Conservation (phyloP, 805 yeast genomes). For the Barnettozyma botsteinii region DNA sequence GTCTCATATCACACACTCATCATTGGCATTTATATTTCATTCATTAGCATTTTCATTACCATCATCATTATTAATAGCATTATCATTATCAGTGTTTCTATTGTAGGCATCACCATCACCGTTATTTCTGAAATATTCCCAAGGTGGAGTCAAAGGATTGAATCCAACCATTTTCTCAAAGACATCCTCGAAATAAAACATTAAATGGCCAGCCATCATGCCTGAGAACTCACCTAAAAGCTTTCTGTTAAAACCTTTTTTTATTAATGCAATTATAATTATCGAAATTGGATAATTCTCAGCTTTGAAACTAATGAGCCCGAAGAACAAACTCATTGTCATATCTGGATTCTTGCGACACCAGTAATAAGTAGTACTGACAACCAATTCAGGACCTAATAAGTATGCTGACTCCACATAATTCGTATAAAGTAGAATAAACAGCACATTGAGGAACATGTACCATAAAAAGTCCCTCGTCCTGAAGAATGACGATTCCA, state of each 20-base stretch:
- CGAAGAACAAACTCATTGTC: slow-evolving; percentile 7
- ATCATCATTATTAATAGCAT: not conserved
- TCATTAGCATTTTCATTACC: not conserved
- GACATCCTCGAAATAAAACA: slow-evolving; percentile 21
- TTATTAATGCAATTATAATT: slow-evolving; percentile 3
- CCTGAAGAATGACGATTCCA: slow-evolving; percentile 11
- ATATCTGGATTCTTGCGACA: slow-evolving; percentile 18
- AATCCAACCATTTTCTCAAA: slow-evolving; percentile 16
- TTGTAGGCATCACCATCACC: not conserved
- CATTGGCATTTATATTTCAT: not conserved
- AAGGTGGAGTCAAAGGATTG: slow-evolving; percentile 20
- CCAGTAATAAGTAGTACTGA: slow-evolving; percentile 16
- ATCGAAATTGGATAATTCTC: slow-evolving; percentile 11
- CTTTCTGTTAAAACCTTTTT: not conserved
- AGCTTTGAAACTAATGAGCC: slow-evolving; percentile 14
- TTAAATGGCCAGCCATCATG: slow-evolving; percentile 16
- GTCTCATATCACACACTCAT: not conserved
- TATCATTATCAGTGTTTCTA: not conserved
- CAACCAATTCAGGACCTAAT: slow-evolving; percentile 10
- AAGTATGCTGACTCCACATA: slow-evolving; percentile 5
- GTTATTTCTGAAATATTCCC: slow-evolving; percentile 8
- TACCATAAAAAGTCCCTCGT: slow-evolving; percentile 20
- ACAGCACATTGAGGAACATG: slow-evolving; percentile 6
- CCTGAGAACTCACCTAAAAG: slow-evolving; percentile 7
- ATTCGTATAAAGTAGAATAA: slow-evolving; percentile 9